Percentiles rank a stretch among this genome's conserved stretches.
Conservation (phyloP, 192 early-diverging fungal species). For the Lobosporangium transversale region DNA sequence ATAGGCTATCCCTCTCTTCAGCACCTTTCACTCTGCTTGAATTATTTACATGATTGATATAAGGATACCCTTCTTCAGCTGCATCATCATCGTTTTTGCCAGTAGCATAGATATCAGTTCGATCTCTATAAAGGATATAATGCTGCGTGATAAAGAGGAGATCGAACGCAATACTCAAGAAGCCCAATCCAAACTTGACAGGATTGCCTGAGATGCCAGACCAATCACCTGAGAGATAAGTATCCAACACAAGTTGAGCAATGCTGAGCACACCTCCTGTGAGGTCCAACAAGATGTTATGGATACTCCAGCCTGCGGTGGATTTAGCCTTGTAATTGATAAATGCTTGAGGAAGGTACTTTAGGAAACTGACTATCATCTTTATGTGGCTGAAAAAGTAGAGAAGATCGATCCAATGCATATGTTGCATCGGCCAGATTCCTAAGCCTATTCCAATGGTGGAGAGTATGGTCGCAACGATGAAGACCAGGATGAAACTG, state of each 20-base stretch:
- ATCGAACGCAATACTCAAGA: constrained; percentile 85
- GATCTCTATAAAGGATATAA: constrained; percentile 75
- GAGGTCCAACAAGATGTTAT: constrained; percentile 89
- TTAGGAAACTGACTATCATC: constrained; percentile 80
- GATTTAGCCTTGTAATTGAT: constrained; percentile 79
- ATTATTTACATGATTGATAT: too few species aligned
- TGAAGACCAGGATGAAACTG: constrained; percentile 25
- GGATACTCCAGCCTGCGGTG: constrained; percentile 91
- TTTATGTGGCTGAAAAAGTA: constrained; percentile 85
- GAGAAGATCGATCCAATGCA: constrained; percentile 67
- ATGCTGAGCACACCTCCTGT: constrained; percentile 84
- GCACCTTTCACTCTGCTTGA: too few species aligned
- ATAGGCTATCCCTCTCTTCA: too few species aligned
- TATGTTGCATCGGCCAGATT: constrained; percentile 2
- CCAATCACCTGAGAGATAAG: constrained; percentile 53
- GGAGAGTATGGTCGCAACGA: constrained; percentile 17
- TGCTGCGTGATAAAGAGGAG: constrained; percentile 85
- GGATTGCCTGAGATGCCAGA: constrained; percentile 59
- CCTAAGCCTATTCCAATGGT: not conserved
- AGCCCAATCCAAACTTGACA: constrained; percentile 82
- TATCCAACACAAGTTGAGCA: constrained; percentile 82
- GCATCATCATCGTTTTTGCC: too few species aligned
- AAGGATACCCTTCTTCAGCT: too few species aligned
- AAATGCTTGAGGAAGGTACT: constrained; percentile 80
- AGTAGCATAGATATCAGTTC: too few species aligned